phyloP scores from a whole-genome alignment of 2,329 filamentous ascomycete species.

The Venturiaceae sp. region DNA sequence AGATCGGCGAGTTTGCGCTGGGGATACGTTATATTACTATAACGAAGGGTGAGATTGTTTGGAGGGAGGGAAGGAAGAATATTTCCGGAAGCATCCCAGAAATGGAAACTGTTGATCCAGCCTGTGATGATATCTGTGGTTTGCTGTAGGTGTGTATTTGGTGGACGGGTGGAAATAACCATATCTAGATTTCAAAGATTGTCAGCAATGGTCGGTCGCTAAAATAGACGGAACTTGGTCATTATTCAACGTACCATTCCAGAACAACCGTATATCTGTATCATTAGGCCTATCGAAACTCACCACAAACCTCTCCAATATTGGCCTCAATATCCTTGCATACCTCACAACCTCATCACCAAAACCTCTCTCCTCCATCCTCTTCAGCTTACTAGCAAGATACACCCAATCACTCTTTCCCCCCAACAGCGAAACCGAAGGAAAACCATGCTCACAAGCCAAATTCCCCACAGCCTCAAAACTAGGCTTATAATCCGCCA shows the following conservation, averaged over 20 bases:
- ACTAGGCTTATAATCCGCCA: background rate
- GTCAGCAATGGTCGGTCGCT: background rate
- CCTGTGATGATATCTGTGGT: slow-evolving; percentile 8
- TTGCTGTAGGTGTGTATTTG: background rate
- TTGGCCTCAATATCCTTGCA: background rate
- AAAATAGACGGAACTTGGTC: no score
- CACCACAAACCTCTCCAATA: slow-evolving; percentile 8
- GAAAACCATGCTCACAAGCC: slow-evolving; percentile 11
- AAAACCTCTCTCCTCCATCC: slow-evolving; percentile 5
- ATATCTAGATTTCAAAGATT: background rate
- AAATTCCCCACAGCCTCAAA: background rate
- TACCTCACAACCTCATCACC: slow-evolving; percentile 6
- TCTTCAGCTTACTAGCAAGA: slow-evolving; percentile 7
- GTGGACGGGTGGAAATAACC: background rate
- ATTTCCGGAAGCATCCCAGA: slow-evolving; percentile 10
- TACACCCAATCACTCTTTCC: slow-evolving; percentile 28
- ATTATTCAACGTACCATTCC: slow-evolving; percentile 8
- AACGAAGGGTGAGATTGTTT: background rate
- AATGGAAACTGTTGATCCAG: slow-evolving; percentile 12
- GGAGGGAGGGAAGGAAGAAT: no score
- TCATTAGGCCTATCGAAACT: slow-evolving; percentile 9
- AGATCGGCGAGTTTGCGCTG: background rate
- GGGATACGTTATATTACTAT: background rate
- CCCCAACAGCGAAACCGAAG: slow-evolving; percentile 32
- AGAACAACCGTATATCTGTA: slow-evolving; percentile 5